Base-by-base conservation (phyloP, 371 early-diverging fungal genomes). In the Circinella minor region DNA sequence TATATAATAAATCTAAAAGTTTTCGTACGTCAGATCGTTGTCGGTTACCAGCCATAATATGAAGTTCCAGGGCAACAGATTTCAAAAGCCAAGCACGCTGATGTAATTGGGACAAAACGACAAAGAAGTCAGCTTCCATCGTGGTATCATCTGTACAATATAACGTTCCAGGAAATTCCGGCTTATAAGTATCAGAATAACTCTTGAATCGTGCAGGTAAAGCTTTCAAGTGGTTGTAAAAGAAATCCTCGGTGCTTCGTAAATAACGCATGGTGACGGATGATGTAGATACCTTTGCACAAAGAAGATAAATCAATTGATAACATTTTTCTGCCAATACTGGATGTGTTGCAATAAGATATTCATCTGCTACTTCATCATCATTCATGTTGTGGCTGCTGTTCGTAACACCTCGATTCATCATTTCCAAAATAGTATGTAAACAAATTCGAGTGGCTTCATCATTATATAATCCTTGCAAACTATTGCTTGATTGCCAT, bases 31-130 rank as follows among this genome's bases (percentile, higher is more conserved):
- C 84, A 10, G 86, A 79, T 13, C 86, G 77, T 47, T 54, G 61
- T 73, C 20, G 84, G 79, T 47, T 62, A n/a, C 68, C 68, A 9
- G 70, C 67, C 47, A 74, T 36, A 34, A 83, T 80, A 61, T 92
- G 96, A 43, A 96, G 83, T 76, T 96, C 97, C 36, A 98, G 74
- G 0, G 96, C 95, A 15, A 95, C 77, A n/a, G 90, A 78, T 60
- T 93, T 87, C 80, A 97, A 84, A 17, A 96, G 80, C 96, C 96
- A 96, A 4, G 96, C 90, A n/a, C 94, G 91, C 70, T 94, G 94
- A 70, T 94, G 91, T 38, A 96, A 81, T 72, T 90, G 90, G 5
- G 94, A 89, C 38, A 84, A 66, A 46, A 91, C 66, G 27, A 76
- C 79, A 72, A 80, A 77, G 60, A 89, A 85, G 63, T 89, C 86